Evolutionary conservation across 2,329 filamentous ascomycete species (phyloP).

Genomic region (Pseudocercospora macadamiae): DNA sequence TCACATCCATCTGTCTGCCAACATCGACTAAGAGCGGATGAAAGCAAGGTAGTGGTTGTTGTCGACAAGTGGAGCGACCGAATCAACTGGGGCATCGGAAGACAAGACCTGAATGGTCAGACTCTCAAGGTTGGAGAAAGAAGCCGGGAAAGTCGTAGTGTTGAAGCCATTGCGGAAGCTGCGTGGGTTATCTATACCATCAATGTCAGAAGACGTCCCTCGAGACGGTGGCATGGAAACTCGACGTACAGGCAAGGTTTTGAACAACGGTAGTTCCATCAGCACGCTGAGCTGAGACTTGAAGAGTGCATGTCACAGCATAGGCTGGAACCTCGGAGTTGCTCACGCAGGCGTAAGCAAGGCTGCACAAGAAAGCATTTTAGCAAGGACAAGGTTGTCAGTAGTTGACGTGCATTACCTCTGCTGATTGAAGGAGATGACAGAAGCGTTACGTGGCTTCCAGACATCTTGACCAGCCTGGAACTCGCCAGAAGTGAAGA

Average conservation of each 20-base stretch:
- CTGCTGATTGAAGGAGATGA: slow-evolving; percentile 7
- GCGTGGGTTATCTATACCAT: slow-evolving; percentile 11
- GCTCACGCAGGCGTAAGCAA: slow-evolving; percentile 1
- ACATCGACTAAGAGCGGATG: background rate
- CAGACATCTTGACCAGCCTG: slow-evolving; percentile 9
- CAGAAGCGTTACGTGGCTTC: slow-evolving; percentile 8
- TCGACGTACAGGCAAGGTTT: slow-evolving; percentile 7
- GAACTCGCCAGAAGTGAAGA: slow-evolving; percentile 4
- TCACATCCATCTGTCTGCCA: too few species aligned
- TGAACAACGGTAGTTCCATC: slow-evolving; percentile 15
- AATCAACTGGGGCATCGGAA: background rate
- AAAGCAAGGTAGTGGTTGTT: slow-evolving; percentile 6
- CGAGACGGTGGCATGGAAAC: background rate
- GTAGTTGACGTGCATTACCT: too few species aligned
- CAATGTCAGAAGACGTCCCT: background rate
- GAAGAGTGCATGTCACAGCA: slow-evolving; percentile 3
- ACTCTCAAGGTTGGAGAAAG: slow-evolving; percentile 1
- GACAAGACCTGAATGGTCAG: slow-evolving; percentile 1
- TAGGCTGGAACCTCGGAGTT: slow-evolving; percentile 2
- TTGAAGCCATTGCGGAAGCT: slow-evolving; percentile 19
- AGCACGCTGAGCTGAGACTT: slow-evolving; percentile 1
- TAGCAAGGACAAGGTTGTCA: too few species aligned
- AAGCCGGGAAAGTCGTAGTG: background rate
- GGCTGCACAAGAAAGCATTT: too few species aligned
- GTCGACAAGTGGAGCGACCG: slow-evolving; percentile 3